Evolutionary conservation across 495 filamentous ascomycete species (phyloP).

Genomic region (Penicillium angulare): DNA sequence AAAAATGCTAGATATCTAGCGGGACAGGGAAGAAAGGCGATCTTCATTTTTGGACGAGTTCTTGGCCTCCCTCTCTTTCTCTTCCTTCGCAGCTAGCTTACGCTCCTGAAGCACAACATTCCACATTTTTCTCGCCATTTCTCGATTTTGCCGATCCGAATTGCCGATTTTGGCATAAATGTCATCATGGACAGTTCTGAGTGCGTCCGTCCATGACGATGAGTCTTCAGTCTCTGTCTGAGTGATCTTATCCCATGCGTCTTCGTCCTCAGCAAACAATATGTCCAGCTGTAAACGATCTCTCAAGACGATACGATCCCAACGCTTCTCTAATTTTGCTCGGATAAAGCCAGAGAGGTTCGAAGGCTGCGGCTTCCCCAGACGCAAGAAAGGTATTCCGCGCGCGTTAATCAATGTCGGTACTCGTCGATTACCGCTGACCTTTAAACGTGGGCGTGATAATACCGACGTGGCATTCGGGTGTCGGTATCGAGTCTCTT

Average conservation of each 20-base stretch:
- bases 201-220: slow-evolving; percentile 24
- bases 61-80: slow-evolving; percentile 8
- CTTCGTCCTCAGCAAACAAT: slow-evolving; percentile 53
- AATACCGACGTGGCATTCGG: slow-evolving; percentile 41
- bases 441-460: slow-evolving; percentile 43
- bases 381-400: slow-evolving; percentile 66
- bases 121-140: slow-evolving; percentile 42
- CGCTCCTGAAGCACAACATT: slow-evolving; percentile 42
- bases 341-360: slow-evolving; percentile 56
- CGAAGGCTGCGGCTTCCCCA: slow-evolving; percentile 66
- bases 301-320: slow-evolving; percentile 29
- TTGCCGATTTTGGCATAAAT: slow-evolving; percentile 20
- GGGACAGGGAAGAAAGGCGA: not conserved
- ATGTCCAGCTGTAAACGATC: slow-evolving; percentile 32
- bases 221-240: slow-evolving; percentile 19
- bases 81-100: slow-evolving; percentile 34
- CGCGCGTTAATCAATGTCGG: slow-evolving; percentile 58
- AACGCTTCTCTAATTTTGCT: slow-evolving; percentile 47
- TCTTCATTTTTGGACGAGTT: not conserved
- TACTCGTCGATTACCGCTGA: slow-evolving; percentile 55
- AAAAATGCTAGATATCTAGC: not conserved
- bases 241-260: slow-evolving; percentile 50
- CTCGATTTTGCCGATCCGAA: slow-evolving; percentile 25
- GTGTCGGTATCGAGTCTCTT: slow-evolving; percentile 29
- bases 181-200: slow-evolving; percentile 15